Base-by-base conservation (phyloP, 495 filamentous ascomycete species). In the Penicillium mononematosum region DNA sequence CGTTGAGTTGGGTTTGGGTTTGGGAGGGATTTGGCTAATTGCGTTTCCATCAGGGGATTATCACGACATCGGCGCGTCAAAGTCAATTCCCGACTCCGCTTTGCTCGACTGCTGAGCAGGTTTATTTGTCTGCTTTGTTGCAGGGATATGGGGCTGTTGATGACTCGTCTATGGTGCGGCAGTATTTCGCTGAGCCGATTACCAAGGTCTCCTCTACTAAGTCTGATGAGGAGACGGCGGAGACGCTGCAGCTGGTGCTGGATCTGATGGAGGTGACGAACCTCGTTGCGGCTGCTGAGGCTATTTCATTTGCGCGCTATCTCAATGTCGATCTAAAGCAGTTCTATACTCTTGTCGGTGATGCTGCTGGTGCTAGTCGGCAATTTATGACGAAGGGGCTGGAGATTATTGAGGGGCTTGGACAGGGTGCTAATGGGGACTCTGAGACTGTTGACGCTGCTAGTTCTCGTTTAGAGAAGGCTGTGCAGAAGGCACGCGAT, bases 41-140 rank as follows among this genome's bases (percentile, higher is more conserved):
- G 29, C 58, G 14, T 41, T 20, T 31, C 29, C 0, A 31, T 12
- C 45, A 81, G 79, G 78, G 83, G 16, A 94, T 94, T 67, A 89
- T 94, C 61, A 91, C 87, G 22, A 80, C 83, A 16, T 86, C 83
- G 47, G 85, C 83, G 8, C 75, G 87, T 34, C 69, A 81, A 49
- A 65, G 75, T 39, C 70, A 75, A 10, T 90, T 89, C 66, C 81
- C 86, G 0, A 81, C 83, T n/a, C 86, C 88, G n/a, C 78, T 94
- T 61, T 80, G 82, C 44, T 81, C 81, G n/a, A 80, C 77, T 0
- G 86, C 88, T 8, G 88, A 91, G 68, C 85, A 90, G 67, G 78
- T 85, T 19, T 91, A 90, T 64, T 77, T 85, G 34, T 65, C 79
- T 16, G 83, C 78, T 12, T 67, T 89, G 17, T 69, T 79, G 4